These are phyloP conservation scores for Ephemerocybe angulata DNA, from an alignment of 768 basidiomycete genomes.

Conservation along the genomic window DNA sequence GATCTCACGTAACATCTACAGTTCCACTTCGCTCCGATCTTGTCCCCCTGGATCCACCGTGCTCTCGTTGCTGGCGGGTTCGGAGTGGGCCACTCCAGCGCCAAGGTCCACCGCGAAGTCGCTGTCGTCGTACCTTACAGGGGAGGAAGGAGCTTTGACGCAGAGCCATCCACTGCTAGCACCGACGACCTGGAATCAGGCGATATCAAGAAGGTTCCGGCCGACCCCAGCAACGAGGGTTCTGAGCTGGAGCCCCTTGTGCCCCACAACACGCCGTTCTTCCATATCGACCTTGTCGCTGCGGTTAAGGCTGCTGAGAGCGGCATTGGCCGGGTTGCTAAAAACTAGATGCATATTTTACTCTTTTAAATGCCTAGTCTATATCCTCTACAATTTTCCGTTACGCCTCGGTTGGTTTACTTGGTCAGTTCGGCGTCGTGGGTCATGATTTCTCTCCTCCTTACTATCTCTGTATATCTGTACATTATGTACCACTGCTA, in stretches of 20 bases:
- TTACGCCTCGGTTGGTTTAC: background rate
- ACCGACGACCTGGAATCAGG: constrained; percentile 28
- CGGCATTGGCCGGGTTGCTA: constrained; percentile 24
- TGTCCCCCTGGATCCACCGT: constrained; percentile 92
- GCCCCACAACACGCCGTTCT: constrained; percentile 67
- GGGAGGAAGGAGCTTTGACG: constrained; percentile 31
- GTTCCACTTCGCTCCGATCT: constrained; percentile 93
- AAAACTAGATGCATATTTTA: background rate
- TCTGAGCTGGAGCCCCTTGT: constrained; percentile 40
- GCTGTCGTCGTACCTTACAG: constrained; percentile 74
- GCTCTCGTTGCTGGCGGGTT: constrained; percentile 89
- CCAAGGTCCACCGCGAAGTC: constrained; percentile 53
- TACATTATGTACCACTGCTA: no score
- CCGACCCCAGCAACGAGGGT: constrained; percentile 8
- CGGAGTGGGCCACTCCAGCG: constrained; percentile 57
- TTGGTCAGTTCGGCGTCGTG: background rate
- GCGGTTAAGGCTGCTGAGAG: constrained; percentile 71
- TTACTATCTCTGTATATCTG: background rate
- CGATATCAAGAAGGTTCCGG: constrained; percentile 29
- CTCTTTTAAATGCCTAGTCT: background rate
- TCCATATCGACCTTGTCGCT: constrained; percentile 82
- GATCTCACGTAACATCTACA: constrained; percentile 24
- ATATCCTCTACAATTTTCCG: background rate
- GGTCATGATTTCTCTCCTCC: background rate
- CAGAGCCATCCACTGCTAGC: constrained; percentile 14